A percentile compares a stretch with the other conserved stretches of the same genome.
These are phyloP conservation scores for Hepatocystis sp. DNA, from an alignment of 169 alveolate species.

Conservation along the genomic window DNA sequence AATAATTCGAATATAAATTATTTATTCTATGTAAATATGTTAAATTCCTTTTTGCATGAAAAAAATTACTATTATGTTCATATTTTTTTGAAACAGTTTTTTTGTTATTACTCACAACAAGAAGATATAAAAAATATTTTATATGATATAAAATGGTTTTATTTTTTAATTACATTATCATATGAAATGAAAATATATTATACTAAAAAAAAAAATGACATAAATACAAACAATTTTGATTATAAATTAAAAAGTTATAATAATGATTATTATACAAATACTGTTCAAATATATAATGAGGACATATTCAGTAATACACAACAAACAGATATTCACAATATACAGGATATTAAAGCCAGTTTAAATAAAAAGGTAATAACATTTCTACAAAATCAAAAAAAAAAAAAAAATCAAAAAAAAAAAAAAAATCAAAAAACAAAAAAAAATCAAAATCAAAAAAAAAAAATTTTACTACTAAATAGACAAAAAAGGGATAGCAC, in stretches of 20 bases:
- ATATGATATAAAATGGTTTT: slow-evolving; percentile 19
- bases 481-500: background rate
- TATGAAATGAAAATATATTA: slow-evolving; percentile 17
- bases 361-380: too few relatives aligned
- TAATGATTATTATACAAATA: background rate
- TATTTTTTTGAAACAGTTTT: slow-evolving; percentile 48
- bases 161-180: slow-evolving; percentile 59
- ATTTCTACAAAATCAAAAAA: too few relatives aligned
- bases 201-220: slow-evolving; percentile 6
- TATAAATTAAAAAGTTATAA: too few relatives aligned
- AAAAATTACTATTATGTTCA: slow-evolving; percentile 31
- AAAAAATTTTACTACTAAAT: background rate
- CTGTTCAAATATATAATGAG: slow-evolving; percentile 36
- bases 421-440: too few relatives aligned
- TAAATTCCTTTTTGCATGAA: slow-evolving; percentile 26
- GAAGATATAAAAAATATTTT: slow-evolving; percentile 26
- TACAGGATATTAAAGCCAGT: too few relatives aligned
- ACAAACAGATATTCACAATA: too few relatives aligned
- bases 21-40: slow-evolving; percentile 26
- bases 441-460: too few relatives aligned
- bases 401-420: too few relatives aligned
- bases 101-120: slow-evolving; percentile 18
- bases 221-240: too few relatives aligned
- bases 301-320: slow-evolving; percentile 42
- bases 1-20: background rate